phyloP scores from a whole-genome alignment of 805 yeast species.

The Starmera quercuum region DNA sequence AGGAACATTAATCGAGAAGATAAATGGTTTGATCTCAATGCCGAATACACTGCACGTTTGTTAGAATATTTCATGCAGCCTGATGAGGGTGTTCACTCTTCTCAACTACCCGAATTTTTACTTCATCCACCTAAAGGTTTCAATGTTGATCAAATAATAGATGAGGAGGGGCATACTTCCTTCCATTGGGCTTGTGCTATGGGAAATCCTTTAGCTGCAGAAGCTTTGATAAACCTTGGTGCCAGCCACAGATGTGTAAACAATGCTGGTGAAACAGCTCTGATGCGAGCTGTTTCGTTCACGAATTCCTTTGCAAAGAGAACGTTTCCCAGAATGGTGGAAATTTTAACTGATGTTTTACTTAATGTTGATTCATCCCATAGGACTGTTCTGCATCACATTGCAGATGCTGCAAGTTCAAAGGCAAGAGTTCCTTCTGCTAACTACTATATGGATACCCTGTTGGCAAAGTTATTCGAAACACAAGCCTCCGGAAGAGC shows the following conservation, averaged over 20 bases:
- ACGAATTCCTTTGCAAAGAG: conserved; percentile 81
- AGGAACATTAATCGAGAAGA: conserved; percentile 3
- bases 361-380: conserved; percentile 67
- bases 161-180: conserved; percentile 90
- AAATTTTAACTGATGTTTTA: conserved; percentile 68
- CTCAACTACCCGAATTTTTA: conserved; percentile 54
- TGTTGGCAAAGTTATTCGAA: conserved; percentile 67
- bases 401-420: conserved; percentile 63
- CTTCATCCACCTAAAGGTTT: conserved; percentile 57
- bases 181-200: conserved; percentile 98
- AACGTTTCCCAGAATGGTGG: conserved; percentile 72
- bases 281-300: conserved; percentile 77
- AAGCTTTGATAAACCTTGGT: conserved; percentile 66
- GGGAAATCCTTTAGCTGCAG: conserved; percentile 76
- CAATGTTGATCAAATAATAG: conserved; percentile 71
- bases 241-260: conserved; percentile 58
- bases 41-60: conserved; percentile 37
- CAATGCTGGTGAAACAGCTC: conserved; percentile 76
- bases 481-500: conserved; percentile 54
- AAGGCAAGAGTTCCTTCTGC: conserved; percentile 70
- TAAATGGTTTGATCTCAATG: conserved; percentile 24
- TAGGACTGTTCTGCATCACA: conserved; percentile 80
- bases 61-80: conserved; percentile 49
- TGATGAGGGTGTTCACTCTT: conserved; percentile 38
- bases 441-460: conserved; percentile 69